Conservation (phyloP, 2,329 filamentous ascomycete genomes). For the Colletotrichum limetticola region DNA sequence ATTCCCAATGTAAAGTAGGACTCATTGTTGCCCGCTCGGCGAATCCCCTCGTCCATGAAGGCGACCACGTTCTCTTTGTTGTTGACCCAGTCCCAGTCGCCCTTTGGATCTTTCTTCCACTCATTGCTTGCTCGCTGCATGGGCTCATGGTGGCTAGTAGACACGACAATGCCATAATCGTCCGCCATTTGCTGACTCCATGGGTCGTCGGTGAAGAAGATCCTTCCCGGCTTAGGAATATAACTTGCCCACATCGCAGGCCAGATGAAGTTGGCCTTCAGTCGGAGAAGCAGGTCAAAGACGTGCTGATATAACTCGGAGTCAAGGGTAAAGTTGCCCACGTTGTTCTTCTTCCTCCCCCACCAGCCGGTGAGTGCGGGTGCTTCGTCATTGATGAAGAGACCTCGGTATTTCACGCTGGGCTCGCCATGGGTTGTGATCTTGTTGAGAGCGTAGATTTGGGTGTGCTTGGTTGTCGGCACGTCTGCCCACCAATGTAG, state of each 20-base stretch:
- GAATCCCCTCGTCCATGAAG: constrained; percentile 72
- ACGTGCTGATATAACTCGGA: constrained; percentile 72
- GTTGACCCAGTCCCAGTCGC: constrained; percentile 72
- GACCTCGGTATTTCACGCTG: constrained; percentile 68
- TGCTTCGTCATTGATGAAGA: constrained; percentile 69
- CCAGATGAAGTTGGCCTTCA: constrained; percentile 78
- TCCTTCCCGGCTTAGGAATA: constrained; percentile 66
- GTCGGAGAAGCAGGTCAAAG: constrained; percentile 74
- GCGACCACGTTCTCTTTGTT: constrained; percentile 73
- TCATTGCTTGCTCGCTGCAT: constrained; percentile 68
- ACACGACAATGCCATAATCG: constrained; percentile 75
- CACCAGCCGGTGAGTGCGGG: constrained; percentile 39
- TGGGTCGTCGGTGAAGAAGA: constrained; percentile 76
- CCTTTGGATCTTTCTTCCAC: constrained; percentile 59
- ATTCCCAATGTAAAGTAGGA: constrained; percentile 76
- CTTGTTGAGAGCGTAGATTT: constrained; percentile 57
- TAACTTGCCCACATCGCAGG: constrained; percentile 54
- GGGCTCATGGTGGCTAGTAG: constrained; percentile 76
- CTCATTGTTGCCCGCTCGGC: constrained; percentile 59
- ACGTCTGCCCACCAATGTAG: constrained; percentile 73
- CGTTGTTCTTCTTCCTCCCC: constrained; percentile 6
- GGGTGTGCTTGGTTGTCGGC: constrained; percentile 54
- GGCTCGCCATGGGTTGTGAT: constrained; percentile 56
- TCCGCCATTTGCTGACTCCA: constrained; percentile 74
- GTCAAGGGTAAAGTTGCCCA: constrained; percentile 39